Percentiles rank a stretch among this genome's conserved stretches.
phyloP scores from a whole-genome alignment of 345 rosid species.

The Boechera retrofracta region DNA sequence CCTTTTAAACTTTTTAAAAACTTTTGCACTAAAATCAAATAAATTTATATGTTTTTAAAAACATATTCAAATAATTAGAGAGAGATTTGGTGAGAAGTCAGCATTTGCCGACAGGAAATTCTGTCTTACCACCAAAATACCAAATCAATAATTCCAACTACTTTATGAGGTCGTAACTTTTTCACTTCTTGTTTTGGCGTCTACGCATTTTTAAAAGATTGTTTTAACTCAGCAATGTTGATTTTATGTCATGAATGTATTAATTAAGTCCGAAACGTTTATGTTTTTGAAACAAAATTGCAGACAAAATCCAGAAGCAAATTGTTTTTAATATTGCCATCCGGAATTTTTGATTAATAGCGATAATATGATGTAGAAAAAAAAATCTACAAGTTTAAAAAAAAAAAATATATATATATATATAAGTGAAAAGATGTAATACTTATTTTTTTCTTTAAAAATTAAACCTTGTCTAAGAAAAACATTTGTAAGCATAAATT shows the following conservation, averaged over 20 bases:
- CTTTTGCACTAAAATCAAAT: conserved; percentile 19
- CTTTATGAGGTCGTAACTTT: conserved; percentile 25
- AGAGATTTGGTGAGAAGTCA: conserved; percentile 48
- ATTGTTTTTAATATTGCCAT: not conserved
- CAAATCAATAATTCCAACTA: conserved; percentile 48
- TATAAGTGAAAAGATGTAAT: not conserved
- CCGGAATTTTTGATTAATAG: not conserved
- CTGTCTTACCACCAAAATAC: conserved; percentile 48
- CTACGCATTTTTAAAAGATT: not conserved
- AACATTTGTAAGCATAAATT: too few relatives aligned
- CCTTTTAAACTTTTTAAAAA: conserved; percentile 20
- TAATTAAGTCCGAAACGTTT: not conserved
- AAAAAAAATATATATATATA: too few relatives aligned
- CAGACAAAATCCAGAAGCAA: not conserved
- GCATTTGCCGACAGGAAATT: conserved; percentile 49
- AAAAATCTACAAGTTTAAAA: too few relatives aligned
- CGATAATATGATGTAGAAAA: not conserved
- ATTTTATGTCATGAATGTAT: conserved; percentile 21
- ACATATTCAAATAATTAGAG: conserved; percentile 32
- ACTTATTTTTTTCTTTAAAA: not conserved
- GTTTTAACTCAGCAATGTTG: not conserved
- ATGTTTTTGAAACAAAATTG: not conserved
- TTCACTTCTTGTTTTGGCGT: conserved; percentile 28
- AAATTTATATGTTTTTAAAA: not conserved
- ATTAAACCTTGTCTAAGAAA: not conserved